Evolutionary conservation across 148 eudicot genomes (phyloP).

Genomic region (Salicornia ramosissima): DNA sequence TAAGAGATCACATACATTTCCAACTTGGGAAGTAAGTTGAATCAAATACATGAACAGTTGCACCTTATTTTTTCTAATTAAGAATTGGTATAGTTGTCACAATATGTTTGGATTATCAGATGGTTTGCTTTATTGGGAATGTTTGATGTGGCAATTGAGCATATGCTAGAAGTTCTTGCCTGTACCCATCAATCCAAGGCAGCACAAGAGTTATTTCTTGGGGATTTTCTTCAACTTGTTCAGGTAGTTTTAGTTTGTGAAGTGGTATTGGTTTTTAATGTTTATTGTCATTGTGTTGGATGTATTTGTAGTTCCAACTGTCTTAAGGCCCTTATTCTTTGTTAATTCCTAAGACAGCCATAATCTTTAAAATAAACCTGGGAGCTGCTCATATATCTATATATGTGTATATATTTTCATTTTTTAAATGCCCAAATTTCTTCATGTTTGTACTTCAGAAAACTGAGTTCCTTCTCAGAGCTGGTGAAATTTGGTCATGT

Average conservation of each 20-base stretch:
- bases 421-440: not conserved
- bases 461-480: not conserved
- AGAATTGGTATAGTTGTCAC: not conserved
- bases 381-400: not conserved
- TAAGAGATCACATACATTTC: constrained; percentile 87
- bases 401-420: too few species aligned
- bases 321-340: not conserved
- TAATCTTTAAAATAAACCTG: not conserved
- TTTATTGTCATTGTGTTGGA: not conserved
- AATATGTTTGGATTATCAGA: constrained; percentile 35
- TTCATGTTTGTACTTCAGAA: constrained; percentile 5
- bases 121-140: constrained; percentile 92
- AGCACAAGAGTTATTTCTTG: constrained; percentile 83
- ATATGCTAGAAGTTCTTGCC: constrained; percentile 76
- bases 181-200: constrained; percentile 88
- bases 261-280: not conserved
- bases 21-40: constrained; percentile 83
- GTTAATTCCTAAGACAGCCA: not conserved
- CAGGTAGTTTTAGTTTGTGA: constrained; percentile 46
- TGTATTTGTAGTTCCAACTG: constrained; percentile 3
- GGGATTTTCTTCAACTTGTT: constrained; percentile 74
- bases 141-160: constrained; percentile 76
- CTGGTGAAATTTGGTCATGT: not conserved
- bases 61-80: not conserved
- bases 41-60: constrained; percentile 10